Conservation (phyloP, 2,329 filamentous ascomycete species). For the Thelonectria rubi region DNA sequence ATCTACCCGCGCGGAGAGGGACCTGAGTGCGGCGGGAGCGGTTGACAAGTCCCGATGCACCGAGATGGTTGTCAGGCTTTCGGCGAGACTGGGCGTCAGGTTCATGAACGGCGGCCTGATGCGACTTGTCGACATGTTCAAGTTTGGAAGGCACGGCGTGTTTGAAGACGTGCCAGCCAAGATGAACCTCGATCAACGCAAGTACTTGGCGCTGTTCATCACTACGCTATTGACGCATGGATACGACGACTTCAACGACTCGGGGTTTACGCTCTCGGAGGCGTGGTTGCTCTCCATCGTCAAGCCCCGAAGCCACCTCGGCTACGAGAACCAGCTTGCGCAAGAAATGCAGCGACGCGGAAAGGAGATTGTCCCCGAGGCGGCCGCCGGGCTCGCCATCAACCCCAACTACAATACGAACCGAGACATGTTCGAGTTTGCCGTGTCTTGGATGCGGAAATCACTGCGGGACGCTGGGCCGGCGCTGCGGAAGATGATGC, state of each 20-base stretch:
- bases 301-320: slow-evolving; percentile 57
- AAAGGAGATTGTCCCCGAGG: slow-evolving; percentile 55
- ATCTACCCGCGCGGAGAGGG: slow-evolving; percentile 30
- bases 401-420: slow-evolving; percentile 60
- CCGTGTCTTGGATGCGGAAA: slow-evolving; percentile 60
- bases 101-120: slow-evolving; percentile 57
- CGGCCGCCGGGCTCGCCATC: slow-evolving; percentile 48
- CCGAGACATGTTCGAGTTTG: slow-evolving; percentile 58
- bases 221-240: slow-evolving; percentile 57
- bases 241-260: slow-evolving; percentile 57
- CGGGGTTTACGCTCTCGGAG: slow-evolving; percentile 56
- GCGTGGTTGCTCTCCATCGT: slow-evolving; percentile 64
- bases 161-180: slow-evolving; percentile 56
- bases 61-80: slow-evolving; percentile 56
- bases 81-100: slow-evolving; percentile 56
- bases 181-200: slow-evolving; percentile 53
- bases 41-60: slow-evolving; percentile 47
- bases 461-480: slow-evolving; percentile 53
- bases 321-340: slow-evolving; percentile 61
- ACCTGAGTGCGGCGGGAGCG: slow-evolving; percentile 23
- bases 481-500: slow-evolving; percentile 48
- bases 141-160: slow-evolving; percentile 57
- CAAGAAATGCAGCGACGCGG: slow-evolving; percentile 54
- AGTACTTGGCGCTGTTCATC: slow-evolving; percentile 61
- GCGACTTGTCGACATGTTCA: slow-evolving; percentile 57